Conservation (phyloP, 768 basidiomycete genomes). For the Neoboletus brunneissimus region DNA sequence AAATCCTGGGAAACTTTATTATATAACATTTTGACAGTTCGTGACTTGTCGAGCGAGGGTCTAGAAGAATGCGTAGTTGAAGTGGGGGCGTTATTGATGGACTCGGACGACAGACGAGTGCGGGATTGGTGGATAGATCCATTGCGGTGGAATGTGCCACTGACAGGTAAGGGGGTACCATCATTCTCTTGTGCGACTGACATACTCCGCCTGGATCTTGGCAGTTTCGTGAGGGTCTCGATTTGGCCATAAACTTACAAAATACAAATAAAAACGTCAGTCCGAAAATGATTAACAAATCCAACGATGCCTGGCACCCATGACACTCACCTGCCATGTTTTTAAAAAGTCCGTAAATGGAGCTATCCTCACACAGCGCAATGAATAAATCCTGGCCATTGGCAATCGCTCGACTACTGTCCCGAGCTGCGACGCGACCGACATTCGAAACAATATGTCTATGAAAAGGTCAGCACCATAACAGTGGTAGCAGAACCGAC, state of each 20-base stretch:
- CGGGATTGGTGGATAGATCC: slow-evolving; percentile 24
- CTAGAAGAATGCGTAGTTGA: slow-evolving; percentile 33
- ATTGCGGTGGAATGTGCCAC: slow-evolving; percentile 21
- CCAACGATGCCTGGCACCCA: background rate
- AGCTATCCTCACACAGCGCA: slow-evolving; percentile 87
- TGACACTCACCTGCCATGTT: slow-evolving; percentile 70
- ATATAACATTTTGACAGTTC: slow-evolving; percentile 57
- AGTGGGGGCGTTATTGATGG: slow-evolving; percentile 25
- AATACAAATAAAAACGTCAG: slow-evolving; percentile 18
- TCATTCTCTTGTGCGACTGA: slow-evolving; percentile 60
- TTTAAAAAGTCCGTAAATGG: slow-evolving; percentile 81
- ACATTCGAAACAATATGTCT: slow-evolving; percentile 86
- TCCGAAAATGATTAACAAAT: slow-evolving; percentile 19
- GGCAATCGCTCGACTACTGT: slow-evolving; percentile 76
- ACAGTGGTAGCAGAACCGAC: background rate
- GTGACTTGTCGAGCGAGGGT: slow-evolving; percentile 63
- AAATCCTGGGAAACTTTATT: slow-evolving; percentile 41
- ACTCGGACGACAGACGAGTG: slow-evolving; percentile 41
- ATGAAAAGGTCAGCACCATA: slow-evolving; percentile 4
- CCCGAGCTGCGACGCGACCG: slow-evolving; percentile 79
- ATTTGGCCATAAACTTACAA: slow-evolving; percentile 73
- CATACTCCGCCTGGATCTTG: slow-evolving; percentile 63
- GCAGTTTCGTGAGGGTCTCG: slow-evolving; percentile 58
- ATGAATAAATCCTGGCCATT: slow-evolving; percentile 80
- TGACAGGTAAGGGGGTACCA: slow-evolving; percentile 43